A percentile compares a stretch with the other conserved stretches of the same genome.
Evolutionary conservation across 768 basidiomycete species (phyloP).

Genomic region (Tulasnella calospora): DNA sequence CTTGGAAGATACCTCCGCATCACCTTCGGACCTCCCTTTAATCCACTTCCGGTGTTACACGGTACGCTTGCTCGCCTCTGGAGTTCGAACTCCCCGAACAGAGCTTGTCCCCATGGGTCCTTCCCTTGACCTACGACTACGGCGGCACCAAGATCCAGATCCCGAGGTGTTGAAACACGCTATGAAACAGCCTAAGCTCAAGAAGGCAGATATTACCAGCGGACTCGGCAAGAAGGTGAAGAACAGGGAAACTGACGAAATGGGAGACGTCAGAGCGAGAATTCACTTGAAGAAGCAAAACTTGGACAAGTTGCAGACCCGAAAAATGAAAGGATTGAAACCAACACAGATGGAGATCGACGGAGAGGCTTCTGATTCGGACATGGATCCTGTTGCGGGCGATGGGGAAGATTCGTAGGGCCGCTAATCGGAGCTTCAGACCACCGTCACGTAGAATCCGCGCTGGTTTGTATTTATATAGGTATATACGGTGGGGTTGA

Average conservation of each 20-base stretch:
- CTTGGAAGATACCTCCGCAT: conserved; percentile 34
- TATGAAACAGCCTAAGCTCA: conserved; percentile 77
- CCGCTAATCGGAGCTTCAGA: neutral
- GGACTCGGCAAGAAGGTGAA: conserved; percentile 89
- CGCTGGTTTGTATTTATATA: neutral
- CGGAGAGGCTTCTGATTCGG: conserved; percentile 31
- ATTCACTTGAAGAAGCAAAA: conserved; percentile 91
- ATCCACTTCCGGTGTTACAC: conserved; percentile 89
- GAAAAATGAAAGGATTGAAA: conserved; percentile 96
- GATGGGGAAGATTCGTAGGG: conserved; percentile 21
- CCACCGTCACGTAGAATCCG: neutral
- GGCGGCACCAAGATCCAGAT: conserved; percentile 71
- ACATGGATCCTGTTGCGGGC: conserved; percentile 27
- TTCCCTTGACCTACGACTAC: conserved; percentile 72
- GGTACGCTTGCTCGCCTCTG: conserved; percentile 65
- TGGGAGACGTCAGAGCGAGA: conserved; percentile 91
- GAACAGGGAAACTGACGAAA: conserved; percentile 95
- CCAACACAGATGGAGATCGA: conserved; percentile 27
- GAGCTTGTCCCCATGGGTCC: conserved; percentile 89
- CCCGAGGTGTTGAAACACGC: conserved; percentile 75
- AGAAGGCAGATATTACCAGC: conserved; percentile 79
- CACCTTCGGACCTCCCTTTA: conserved; percentile 58
- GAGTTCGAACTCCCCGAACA: conserved; percentile 72
- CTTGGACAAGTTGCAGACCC: conserved; percentile 73
- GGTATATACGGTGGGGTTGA: neutral